Evolutionary conservation across 2,329 filamentous ascomycete species (phyloP), one percentile per base, ranked within the genome.

Genomic region (Xylaria sp.): DNA sequence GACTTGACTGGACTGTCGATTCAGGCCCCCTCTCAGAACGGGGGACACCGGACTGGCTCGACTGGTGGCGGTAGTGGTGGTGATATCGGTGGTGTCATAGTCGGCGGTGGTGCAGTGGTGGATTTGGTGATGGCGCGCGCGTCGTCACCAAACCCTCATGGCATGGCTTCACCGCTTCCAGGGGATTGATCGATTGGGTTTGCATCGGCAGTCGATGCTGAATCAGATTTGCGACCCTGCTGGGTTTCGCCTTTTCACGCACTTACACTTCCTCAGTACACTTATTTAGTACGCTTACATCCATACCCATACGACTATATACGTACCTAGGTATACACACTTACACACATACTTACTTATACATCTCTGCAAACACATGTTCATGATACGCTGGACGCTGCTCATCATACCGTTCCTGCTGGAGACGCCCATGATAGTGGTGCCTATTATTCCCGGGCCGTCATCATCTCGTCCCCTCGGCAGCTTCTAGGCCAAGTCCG

Each of bases 181-280:
- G 32, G 66, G 42, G 58, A 53, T n/a, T 23, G 35, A 53, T 53
- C n/a, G 29, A 12, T 47, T 44, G 40, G 40, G 16, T 23, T 35
- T 29, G 27, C 44, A 58, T 59, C 51, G 58, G 23, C 18, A 48
- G 5, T 65, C 32, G 51, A 51, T 65, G 51, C 50, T 65, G 58
- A 69, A 62, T 69, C 62, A 62, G 58, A 69, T 62, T 62, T 65
- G 50, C 51, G 58, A 69, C 65, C 60, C 44, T 48, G 21, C 25
- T 44, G 35, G 12, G 55, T 60, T 68, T 68, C 65, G 60, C 55
- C 48, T 53, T n/a, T n/a, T 42, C 25, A 32, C 47, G 16, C 40
- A n/a, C 40, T 42, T 42, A 42, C 40, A 42, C 40, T 44, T 18
- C 40, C n/a, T n/a, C n/a, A n/a, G n/a, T n/a, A n/a, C 18, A 42